These are phyloP conservation scores for Otatea glauca DNA, from an alignment of 176 grass and related monocot genomes.

Conservation along the genomic window DNA sequence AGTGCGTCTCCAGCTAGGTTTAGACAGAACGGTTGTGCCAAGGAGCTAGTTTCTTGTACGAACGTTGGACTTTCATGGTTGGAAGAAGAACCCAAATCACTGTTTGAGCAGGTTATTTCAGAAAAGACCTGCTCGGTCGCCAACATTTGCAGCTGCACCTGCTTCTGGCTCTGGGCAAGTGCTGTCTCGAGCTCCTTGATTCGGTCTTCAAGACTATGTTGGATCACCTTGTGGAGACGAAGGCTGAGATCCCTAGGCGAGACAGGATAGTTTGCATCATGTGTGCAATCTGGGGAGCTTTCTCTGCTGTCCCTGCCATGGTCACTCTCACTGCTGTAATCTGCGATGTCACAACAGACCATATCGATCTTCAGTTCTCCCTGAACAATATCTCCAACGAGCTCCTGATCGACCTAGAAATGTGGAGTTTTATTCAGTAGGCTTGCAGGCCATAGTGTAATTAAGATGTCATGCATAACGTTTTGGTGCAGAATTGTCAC, in stretches of 20 bases:
- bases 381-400: slow-evolving; percentile 63
- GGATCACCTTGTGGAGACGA: slow-evolving; percentile 84
- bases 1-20: slow-evolving; percentile 80
- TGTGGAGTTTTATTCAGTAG: slow-evolving; percentile 31
- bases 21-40: slow-evolving; percentile 64
- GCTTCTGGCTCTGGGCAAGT: slow-evolving; percentile 67
- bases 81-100: slow-evolving; percentile 69
- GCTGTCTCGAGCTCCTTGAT: slow-evolving; percentile 82
- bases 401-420: slow-evolving; percentile 66
- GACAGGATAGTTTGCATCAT: slow-evolving; percentile 64
- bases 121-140: slow-evolving; percentile 53
- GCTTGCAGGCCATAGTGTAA: slow-evolving; percentile 13
- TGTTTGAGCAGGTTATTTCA: slow-evolving; percentile 68
- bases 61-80: slow-evolving; percentile 66
- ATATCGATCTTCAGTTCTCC: slow-evolving; percentile 79
- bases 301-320: slow-evolving; percentile 57
- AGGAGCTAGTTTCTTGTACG: slow-evolving; percentile 45
- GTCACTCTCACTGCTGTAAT: slow-evolving; percentile 52
- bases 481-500: slow-evolving; percentile 44
- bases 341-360: slow-evolving; percentile 36
- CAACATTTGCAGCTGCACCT: slow-evolving; percentile 54
- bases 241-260: slow-evolving; percentile 81
- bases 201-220: slow-evolving; percentile 66
- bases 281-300: slow-evolving; percentile 49
- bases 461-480: slow-evolving; percentile 27